phyloP scores from a whole-genome alignment of 2,329 filamentous ascomycete genomes.

The Xylaria sp. region DNA sequence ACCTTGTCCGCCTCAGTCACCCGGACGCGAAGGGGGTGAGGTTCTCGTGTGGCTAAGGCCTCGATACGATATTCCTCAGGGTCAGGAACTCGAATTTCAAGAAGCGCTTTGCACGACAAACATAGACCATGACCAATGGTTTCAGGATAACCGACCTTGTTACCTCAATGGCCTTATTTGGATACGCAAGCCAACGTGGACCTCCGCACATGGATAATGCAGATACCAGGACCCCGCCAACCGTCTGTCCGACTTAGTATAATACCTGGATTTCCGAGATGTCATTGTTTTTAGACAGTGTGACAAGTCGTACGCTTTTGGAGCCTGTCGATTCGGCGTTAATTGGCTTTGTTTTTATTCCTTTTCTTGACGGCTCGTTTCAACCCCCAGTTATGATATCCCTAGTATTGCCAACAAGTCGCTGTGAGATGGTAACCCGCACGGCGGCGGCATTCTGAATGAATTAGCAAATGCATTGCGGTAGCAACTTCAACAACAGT shows the following conservation, averaged over 20 bases:
- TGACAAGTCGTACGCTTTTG: constrained; percentile 17
- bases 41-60: constrained; percentile 1
- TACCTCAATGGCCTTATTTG: constrained; percentile 18
- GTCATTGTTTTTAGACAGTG: constrained; percentile 20
- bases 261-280: constrained; percentile 11
- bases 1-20: neutral
- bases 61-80: neutral
- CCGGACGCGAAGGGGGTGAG: constrained; percentile 12
- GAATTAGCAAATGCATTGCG: constrained; percentile 33
- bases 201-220: constrained; percentile 5
- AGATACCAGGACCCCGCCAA: constrained; percentile 4
- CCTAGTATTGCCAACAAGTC: constrained; percentile 30
- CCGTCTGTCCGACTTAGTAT: constrained; percentile 8
- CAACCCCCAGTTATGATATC: constrained; percentile 33
- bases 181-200: constrained; percentile 25
- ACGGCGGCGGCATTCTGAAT: constrained; percentile 28
- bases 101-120: constrained; percentile 8
- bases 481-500: constrained; percentile 20
- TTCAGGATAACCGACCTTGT: constrained; percentile 29
- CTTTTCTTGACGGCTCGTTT: constrained; percentile 33
- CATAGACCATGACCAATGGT: constrained; percentile 3
- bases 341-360: constrained; percentile 27
- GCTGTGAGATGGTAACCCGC: constrained; percentile 21
- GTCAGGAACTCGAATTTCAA: constrained; percentile 14
- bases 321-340: constrained; percentile 31